Conservation (phyloP, 345 rosid species). For the Brassica rapa region DNA sequence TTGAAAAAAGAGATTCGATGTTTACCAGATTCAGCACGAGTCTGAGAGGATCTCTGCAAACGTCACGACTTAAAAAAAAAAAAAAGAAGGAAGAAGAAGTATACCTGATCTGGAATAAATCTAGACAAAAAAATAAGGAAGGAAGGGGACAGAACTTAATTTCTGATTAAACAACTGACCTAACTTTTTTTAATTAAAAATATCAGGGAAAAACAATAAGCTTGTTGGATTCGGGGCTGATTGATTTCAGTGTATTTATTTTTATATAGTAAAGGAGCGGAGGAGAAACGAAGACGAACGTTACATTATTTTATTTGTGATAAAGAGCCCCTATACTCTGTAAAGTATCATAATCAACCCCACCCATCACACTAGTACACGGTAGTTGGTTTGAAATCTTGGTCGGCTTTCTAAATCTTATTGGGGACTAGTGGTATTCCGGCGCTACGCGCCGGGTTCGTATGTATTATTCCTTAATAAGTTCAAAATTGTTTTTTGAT, state of each 20-base stretch:
- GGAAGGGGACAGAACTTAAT: slow-evolving; percentile 7
- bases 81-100: not conserved
- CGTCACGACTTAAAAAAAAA: not conserved
- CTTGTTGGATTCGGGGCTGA: slow-evolving; percentile 14
- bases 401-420: slow-evolving; percentile 16
- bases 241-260: slow-evolving; percentile 4
- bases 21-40: slow-evolving; percentile 29
- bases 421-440: too few relatives aligned
- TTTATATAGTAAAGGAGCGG: not conserved
- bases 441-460: too few relatives aligned
- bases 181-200: not conserved
- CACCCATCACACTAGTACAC: too few relatives aligned
- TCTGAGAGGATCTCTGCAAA: slow-evolving; percentile 17
- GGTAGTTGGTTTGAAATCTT: not conserved
- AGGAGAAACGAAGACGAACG: too few relatives aligned
- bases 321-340: too few relatives aligned
- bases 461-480: too few relatives aligned
- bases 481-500: too few relatives aligned
- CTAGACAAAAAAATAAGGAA: not conserved
- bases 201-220: not conserved
- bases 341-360: too few relatives aligned
- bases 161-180: slow-evolving; percentile 20
- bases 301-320: too few relatives aligned
- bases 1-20: slow-evolving; percentile 19
- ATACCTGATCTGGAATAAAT: slow-evolving; percentile 35